These are phyloP conservation scores for Lepiota brunneoincarnata DNA, from an alignment of 768 basidiomycete genomes.

Conservation along the genomic window DNA sequence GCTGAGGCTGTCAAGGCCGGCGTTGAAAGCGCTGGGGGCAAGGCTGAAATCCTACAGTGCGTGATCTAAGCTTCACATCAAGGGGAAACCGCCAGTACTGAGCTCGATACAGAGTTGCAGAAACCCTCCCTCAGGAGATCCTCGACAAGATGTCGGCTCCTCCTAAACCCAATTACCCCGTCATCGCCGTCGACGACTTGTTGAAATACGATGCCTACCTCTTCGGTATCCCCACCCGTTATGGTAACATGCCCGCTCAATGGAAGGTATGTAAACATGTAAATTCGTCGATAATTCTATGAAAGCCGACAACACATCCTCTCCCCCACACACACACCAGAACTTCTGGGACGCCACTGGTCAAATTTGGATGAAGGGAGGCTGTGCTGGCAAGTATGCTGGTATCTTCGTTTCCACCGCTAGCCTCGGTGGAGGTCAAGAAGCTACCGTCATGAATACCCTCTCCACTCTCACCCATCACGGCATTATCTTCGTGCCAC, in stretches of 20 bases:
- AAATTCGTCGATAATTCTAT: neutral
- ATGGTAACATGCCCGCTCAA: constrained; percentile 74
- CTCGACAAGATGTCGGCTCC: constrained; percentile 60
- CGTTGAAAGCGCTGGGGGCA: constrained; percentile 46
- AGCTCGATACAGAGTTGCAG: constrained; percentile 51
- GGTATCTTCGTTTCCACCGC: constrained; percentile 73
- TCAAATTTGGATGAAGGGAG: constrained; percentile 55
- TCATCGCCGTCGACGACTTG: constrained; percentile 50
- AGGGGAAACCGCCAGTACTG: neutral
- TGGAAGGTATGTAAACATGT: constrained; percentile 27
- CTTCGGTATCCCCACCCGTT: constrained; percentile 71
- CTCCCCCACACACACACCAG: constrained; percentile 35
- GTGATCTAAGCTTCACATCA: constrained; percentile 18
- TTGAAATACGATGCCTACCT: constrained; percentile 60
- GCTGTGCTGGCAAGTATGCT: constrained; percentile 72
- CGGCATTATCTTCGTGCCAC: constrained; percentile 68
- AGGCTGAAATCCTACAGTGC: constrained; percentile 53
- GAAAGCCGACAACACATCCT: neutral
- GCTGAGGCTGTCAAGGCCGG: constrained; percentile 53
- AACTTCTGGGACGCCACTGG: constrained; percentile 79
- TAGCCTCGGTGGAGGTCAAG: constrained; percentile 81
- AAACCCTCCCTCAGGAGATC: constrained; percentile 69
- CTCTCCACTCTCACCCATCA: constrained; percentile 69
- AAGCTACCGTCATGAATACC: constrained; percentile 47
- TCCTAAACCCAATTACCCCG: constrained; percentile 55